phyloP scores from a whole-genome alignment of 805 yeast genomes.

The Candida boleticola region DNA sequence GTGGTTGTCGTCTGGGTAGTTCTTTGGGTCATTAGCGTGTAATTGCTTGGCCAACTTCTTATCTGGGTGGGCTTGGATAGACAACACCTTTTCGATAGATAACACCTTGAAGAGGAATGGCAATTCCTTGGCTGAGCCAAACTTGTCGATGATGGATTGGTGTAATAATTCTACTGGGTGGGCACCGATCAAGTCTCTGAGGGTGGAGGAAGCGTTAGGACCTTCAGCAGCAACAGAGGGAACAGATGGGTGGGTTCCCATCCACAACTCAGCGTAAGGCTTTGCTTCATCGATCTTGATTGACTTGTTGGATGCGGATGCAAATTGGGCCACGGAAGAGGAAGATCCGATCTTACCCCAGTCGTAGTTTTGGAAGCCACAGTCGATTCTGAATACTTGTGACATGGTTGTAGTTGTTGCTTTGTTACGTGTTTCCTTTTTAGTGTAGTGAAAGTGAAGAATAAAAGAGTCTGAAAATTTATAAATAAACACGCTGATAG shows the following conservation, averaged over 20 bases:
- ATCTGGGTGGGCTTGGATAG: slow-evolving; percentile 98
- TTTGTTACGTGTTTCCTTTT: no score
- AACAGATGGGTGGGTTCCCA: slow-evolving; percentile 96
- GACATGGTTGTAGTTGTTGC: slow-evolving; percentile 17
- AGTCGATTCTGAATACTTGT: slow-evolving; percentile 38
- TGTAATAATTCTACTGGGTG: slow-evolving; percentile 64
- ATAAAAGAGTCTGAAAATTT: not conserved
- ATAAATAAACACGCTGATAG: not conserved
- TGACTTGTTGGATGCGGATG: slow-evolving; percentile 62
- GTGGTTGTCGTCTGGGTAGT: slow-evolving; percentile 97
- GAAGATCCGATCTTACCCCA: slow-evolving; percentile 85
- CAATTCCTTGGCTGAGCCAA: slow-evolving; percentile 66
- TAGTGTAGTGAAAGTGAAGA: not conserved
- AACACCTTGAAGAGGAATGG: slow-evolving; percentile 94
- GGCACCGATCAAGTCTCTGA: slow-evolving; percentile 64
- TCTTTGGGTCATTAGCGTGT: slow-evolving; percentile 80
- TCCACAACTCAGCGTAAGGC: slow-evolving; percentile 98
- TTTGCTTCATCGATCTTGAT: slow-evolving; percentile 63
- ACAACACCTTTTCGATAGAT: slow-evolving; percentile 87
- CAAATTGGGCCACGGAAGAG: slow-evolving; percentile 89
- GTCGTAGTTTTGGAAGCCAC: slow-evolving; percentile 76
- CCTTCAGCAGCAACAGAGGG: slow-evolving; percentile 63
- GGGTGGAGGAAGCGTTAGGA: slow-evolving; percentile 31
- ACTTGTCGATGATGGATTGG: slow-evolving; percentile 54
- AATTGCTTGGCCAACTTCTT: slow-evolving; percentile 74